phyloP scores from a whole-genome alignment of 768 basidiomycete genomes.

The Vararia minispora region DNA sequence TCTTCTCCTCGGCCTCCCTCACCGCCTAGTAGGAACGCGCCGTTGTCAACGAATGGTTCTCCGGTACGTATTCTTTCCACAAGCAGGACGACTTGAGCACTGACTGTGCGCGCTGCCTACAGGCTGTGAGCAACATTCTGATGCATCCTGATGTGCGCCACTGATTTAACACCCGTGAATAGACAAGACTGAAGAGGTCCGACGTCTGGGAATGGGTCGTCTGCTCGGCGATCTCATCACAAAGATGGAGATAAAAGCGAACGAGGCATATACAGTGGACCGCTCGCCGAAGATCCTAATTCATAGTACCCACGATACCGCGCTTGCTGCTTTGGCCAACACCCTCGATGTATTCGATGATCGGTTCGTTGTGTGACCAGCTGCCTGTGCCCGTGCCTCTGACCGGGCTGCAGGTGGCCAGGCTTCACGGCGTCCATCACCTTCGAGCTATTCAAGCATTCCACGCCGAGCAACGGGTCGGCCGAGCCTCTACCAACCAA shows the following conservation, averaged over 20 bases:
- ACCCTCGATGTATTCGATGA: slow-evolving; percentile 69
- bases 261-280: slow-evolving; percentile 21
- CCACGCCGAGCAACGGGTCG: background rate
- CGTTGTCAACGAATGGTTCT: slow-evolving; percentile 72
- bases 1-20: background rate
- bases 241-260: slow-evolving; percentile 51
- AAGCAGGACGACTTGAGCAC: background rate
- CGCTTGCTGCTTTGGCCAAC: slow-evolving; percentile 47
- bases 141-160: background rate
- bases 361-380: slow-evolving; percentile 27
- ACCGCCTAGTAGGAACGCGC: slow-evolving; percentile 44
- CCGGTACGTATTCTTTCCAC: slow-evolving; percentile 24
- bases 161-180: slow-evolving; percentile 6
- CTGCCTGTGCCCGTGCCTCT: background rate
- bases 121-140: slow-evolving; percentile 4
- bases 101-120: background rate
- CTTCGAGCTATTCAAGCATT: slow-evolving; percentile 57
- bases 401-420: slow-evolving; percentile 43
- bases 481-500: background rate
- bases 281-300: slow-evolving; percentile 56
- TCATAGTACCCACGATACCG: slow-evolving; percentile 64
- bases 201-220: slow-evolving; percentile 67
- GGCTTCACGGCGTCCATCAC: slow-evolving; percentile 65
- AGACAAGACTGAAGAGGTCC: slow-evolving; percentile 70
- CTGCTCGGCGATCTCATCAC: slow-evolving; percentile 52